Conservation (phyloP, 306 rosid genomes). For the Vigna nakashimae region DNA sequence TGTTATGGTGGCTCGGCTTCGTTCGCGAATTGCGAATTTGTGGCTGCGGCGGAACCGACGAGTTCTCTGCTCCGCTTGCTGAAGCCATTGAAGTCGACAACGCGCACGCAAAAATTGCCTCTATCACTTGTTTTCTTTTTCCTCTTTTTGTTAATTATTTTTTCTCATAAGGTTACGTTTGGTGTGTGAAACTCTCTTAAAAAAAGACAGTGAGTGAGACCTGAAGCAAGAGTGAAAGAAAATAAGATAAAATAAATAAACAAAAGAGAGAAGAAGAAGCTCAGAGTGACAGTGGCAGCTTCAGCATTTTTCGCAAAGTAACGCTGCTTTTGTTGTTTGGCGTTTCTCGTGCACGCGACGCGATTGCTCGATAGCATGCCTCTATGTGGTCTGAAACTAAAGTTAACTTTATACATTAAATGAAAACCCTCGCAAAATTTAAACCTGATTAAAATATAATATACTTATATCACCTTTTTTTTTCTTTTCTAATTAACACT, state of each 20-base stretch:
- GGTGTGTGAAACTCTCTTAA: neutral
- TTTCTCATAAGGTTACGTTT: neutral
- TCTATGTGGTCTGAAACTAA: neutral
- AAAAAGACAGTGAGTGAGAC: too few species aligned
- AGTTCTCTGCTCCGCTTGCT: constrained; percentile 30
- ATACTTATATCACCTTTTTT: too few species aligned
- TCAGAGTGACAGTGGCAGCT: neutral
- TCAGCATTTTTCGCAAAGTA: neutral
- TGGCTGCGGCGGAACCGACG: neutral
- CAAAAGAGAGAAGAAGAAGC: neutral
- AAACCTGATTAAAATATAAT: too few species aligned
- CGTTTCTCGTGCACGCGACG: constrained; percentile 19
- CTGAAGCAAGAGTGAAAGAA: neutral
- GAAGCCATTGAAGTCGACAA: constrained; percentile 18
- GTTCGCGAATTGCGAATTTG: neutral
- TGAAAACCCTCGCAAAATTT: too few species aligned
- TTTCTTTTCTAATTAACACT: too few species aligned
- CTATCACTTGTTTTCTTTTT: neutral
- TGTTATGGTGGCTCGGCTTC: neutral
- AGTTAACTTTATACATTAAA: neutral
- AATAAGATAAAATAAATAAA: neutral
- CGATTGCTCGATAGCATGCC: constrained; percentile 2
- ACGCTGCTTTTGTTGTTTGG: neutral
- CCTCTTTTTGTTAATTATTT: neutral
- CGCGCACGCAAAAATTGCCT: neutral